Evolutionary conservation across 495 filamentous ascomycete genomes (phyloP).

Genomic region (Xylaria venustula): DNA sequence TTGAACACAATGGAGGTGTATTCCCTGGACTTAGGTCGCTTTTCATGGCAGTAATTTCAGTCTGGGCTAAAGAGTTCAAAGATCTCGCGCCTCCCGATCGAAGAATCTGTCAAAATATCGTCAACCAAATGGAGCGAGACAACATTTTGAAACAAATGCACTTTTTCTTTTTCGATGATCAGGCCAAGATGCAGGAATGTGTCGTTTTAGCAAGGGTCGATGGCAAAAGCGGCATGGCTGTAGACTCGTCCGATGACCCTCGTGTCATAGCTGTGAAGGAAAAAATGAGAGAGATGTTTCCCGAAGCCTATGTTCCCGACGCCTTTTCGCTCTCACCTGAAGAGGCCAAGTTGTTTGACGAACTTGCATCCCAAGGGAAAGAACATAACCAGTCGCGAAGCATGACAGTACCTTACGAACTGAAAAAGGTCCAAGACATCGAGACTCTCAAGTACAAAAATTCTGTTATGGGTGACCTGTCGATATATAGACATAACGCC

Average conservation of each 20-base stretch:
- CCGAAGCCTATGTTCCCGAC: conserved; percentile 40
- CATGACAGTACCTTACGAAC: conserved; percentile 7
- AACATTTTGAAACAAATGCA: conserved; percentile 58
- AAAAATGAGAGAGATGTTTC: conserved; percentile 43
- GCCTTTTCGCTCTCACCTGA: conserved; percentile 41
- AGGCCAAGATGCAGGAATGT: conserved; percentile 25
- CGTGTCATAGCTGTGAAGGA: conserved; percentile 34
- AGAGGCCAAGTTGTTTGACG: conserved; percentile 32
- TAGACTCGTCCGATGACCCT: conserved; percentile 17
- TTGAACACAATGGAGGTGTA: conserved; percentile 67
- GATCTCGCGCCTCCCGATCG: conserved; percentile 41
- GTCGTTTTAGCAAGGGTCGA: conserved; percentile 21
- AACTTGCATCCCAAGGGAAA: conserved; percentile 20
- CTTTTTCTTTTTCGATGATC: conserved; percentile 56
- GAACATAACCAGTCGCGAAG: conserved; percentile 11
- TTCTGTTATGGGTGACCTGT: conserved; percentile 15
- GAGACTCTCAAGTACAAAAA: conserved; percentile 27
- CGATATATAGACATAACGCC: conserved; percentile 1
- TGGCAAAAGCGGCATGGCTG: neutral
- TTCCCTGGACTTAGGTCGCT: conserved; percentile 74
- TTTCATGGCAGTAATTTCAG: conserved; percentile 63
- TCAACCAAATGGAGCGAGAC: conserved; percentile 61
- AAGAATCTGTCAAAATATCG: conserved; percentile 43
- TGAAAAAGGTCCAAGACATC: conserved; percentile 21
- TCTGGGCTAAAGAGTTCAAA: conserved; percentile 59